phyloP scores from a whole-genome alignment of 768 basidiomycete species.

The Mycena haematopus region DNA sequence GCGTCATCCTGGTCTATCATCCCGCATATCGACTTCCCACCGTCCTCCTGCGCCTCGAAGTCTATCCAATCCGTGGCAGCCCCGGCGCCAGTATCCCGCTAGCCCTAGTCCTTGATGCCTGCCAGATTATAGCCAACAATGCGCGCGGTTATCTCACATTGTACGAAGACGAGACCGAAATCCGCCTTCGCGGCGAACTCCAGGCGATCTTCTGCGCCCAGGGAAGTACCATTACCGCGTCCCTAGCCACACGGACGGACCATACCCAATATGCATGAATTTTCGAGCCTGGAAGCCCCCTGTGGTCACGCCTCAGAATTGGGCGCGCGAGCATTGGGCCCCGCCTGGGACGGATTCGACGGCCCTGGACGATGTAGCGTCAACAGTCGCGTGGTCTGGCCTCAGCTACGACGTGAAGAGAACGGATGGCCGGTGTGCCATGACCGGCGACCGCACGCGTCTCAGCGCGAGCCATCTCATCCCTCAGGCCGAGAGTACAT shows the following conservation, averaged over 20 bases:
- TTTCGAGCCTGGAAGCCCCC: constrained; percentile 1
- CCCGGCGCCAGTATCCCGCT: neutral
- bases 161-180: neutral
- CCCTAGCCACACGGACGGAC: constrained; percentile 1
- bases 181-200: neutral
- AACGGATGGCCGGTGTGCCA: constrained; percentile 1
- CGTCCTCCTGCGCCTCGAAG: constrained; percentile 1
- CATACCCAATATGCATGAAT: neutral
- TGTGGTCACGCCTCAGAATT: neutral
- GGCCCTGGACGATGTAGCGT: neutral
- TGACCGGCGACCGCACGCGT: neutral
- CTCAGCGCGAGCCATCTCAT: neutral
- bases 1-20: neutral
- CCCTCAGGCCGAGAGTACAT: neutral
- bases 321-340: neutral
- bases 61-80: neutral
- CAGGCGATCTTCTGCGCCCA: neutral
- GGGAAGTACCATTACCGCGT: constrained; percentile 3
- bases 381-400: neutral
- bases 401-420: neutral
- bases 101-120: constrained; percentile 1
- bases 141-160: neutral
- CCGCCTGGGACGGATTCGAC: neutral
- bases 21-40: neutral
- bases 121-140: neutral